Conservation (phyloP, 1,284 basidiomycete species). For the Ceratobasidium sp. region DNA sequence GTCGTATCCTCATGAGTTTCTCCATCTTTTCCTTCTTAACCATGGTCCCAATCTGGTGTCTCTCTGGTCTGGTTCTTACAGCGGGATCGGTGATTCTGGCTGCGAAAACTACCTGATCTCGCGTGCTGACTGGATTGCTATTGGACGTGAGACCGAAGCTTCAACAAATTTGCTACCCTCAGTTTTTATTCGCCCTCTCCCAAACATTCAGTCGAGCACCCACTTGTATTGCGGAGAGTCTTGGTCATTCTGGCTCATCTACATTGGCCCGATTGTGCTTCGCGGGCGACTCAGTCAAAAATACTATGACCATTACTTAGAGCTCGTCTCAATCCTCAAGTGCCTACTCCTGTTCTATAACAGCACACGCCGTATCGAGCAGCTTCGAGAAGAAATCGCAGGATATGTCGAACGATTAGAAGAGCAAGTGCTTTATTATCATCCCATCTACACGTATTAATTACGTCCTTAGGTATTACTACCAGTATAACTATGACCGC, state of each 20-base stretch:
- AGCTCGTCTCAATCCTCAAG: constrained; percentile 53
- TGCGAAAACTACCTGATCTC: constrained; percentile 1
- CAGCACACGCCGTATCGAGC: constrained; percentile 50
- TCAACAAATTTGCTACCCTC: constrained; percentile 54
- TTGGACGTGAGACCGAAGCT: constrained; percentile 54
- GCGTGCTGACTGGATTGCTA: constrained; percentile 56
- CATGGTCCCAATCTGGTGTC: constrained; percentile 20
- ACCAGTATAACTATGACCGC: background rate
- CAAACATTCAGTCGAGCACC: constrained; percentile 53
- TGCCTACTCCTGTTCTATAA: constrained; percentile 49
- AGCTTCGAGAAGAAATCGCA: constrained; percentile 44
- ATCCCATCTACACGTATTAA: background rate
- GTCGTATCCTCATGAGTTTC: constrained; percentile 38
- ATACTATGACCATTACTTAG: constrained; percentile 54
- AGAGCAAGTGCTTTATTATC: constrained; percentile 3
- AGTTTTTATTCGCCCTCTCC: constrained; percentile 53
- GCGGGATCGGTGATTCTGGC: constrained; percentile 16
- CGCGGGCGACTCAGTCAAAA: constrained; percentile 51
- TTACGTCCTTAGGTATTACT: background rate
- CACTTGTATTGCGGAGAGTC: constrained; percentile 55
- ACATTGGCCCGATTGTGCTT: constrained; percentile 54
- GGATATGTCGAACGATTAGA: constrained; percentile 9
- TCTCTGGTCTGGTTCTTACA: constrained; percentile 15
- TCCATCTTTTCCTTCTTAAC: constrained; percentile 41
- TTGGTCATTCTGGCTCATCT: constrained; percentile 58